These are phyloP conservation scores for Linum lewisii DNA, from an alignment of 345 rosid genomes.

Conservation along the genomic window DNA sequence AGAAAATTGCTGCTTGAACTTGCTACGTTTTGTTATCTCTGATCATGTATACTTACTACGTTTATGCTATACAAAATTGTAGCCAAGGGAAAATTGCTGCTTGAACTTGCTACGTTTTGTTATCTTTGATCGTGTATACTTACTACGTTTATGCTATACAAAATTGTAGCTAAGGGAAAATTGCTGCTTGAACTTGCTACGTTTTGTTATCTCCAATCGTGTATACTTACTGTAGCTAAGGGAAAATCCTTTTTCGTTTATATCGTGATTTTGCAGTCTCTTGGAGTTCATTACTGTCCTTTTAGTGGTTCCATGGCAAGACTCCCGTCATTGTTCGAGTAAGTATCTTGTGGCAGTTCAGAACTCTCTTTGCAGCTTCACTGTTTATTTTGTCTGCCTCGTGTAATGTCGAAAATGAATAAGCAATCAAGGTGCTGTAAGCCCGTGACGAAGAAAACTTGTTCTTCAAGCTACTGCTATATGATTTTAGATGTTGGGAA, in stretches of 20 bases:
- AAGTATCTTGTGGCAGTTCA: constrained; percentile 27
- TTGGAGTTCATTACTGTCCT: constrained; percentile 58
- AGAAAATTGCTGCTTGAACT: too few relatives aligned
- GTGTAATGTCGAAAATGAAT: neutral
- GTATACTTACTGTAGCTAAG: neutral
- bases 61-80: too few relatives aligned
- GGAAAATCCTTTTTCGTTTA: neutral
- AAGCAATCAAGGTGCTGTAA: too few relatives aligned
- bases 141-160: too few relatives aligned
- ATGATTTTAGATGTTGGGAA: too few relatives aligned
- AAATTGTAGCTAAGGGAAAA: neutral
- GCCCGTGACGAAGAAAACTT: too few relatives aligned
- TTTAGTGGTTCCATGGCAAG: constrained; percentile 49
- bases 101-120: too few relatives aligned
- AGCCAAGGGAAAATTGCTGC: too few relatives aligned
- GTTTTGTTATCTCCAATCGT: neutral
- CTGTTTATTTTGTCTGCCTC: constrained; percentile 4
- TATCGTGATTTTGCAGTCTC: neutral
- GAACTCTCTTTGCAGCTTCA: constrained; percentile 9
- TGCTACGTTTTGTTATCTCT: too few relatives aligned
- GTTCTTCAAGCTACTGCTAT: neutral
- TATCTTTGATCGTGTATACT: too few relatives aligned
- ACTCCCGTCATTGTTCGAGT: constrained; percentile 55
- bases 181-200: neutral
- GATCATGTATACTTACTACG: too few relatives aligned